Percentiles rank a stretch among this genome's conserved stretches.
phyloP scores from a whole-genome alignment of 345 rosid genomes.

The Citrus inodora region DNA sequence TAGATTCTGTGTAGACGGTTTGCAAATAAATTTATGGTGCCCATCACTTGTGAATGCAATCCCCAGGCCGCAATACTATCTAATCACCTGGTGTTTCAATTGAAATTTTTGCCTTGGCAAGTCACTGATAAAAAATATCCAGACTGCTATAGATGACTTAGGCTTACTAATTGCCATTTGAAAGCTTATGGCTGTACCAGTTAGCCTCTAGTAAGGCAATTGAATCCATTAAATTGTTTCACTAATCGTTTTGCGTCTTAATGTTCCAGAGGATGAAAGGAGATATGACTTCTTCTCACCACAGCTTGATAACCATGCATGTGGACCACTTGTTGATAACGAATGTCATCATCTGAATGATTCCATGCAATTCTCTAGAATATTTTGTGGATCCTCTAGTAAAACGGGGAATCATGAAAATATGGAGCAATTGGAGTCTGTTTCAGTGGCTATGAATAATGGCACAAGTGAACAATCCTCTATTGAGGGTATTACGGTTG shows the following conservation, averaged over 20 bases:
- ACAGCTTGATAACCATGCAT: slow-evolving; percentile 35
- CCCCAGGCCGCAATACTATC: neutral
- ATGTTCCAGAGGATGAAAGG: slow-evolving; percentile 62
- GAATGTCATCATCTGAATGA: slow-evolving; percentile 18
- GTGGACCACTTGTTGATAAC: slow-evolving; percentile 18
- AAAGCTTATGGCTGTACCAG: neutral
- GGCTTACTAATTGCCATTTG: neutral
- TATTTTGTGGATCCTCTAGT: slow-evolving; percentile 9
- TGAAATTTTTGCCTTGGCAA: neutral
- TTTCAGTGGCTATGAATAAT: neutral
- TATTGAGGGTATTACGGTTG: neutral
- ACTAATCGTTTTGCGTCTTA: neutral
- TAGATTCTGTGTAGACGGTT: neutral
- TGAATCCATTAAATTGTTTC: neutral
- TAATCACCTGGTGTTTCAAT: neutral
- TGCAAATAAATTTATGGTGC: neutral
- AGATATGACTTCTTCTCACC: slow-evolving; percentile 37
- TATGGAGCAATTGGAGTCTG: slow-evolving; percentile 11
- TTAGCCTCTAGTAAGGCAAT: neutral
- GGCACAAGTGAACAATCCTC: neutral
- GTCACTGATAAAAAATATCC: neutral
- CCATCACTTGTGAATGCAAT: neutral
- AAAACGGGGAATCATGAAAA: slow-evolving; percentile 24
- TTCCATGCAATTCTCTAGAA: slow-evolving; percentile 17
- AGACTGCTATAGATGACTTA: neutral